A percentile compares a stretch with the other conserved stretches of the same genome.
Conservation (phyloP, 1,284 basidiomycete species). For the Ganoderma sinense region DNA sequence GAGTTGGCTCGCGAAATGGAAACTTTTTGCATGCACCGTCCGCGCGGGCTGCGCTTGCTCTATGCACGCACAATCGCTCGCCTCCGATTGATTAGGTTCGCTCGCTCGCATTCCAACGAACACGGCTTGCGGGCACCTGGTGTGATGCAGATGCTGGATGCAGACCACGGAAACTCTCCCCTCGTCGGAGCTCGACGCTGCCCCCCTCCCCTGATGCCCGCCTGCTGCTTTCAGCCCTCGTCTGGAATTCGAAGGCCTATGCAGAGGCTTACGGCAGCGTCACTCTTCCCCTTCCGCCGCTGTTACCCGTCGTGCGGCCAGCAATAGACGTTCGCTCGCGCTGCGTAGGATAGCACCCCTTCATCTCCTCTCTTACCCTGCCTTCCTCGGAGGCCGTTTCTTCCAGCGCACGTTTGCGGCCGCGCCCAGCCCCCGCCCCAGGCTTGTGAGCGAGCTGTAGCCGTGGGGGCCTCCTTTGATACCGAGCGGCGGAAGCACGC, state of each 20-base stretch:
- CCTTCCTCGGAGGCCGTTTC: background rate
- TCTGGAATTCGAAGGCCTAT: conserved; percentile 9
- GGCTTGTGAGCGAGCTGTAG: background rate
- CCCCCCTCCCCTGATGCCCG: conserved; percentile 11
- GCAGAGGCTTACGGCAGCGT: conserved; percentile 15
- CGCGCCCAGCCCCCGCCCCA: background rate
- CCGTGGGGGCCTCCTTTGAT: background rate
- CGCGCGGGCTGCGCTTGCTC: conserved; percentile 1
- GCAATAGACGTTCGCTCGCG: background rate
- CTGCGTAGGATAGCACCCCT: background rate
- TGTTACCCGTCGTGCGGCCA: background rate
- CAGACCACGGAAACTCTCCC: background rate
- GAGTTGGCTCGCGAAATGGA: background rate
- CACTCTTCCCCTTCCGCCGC: background rate
- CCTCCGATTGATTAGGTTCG: background rate
- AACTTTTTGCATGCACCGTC: background rate
- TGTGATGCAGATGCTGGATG: background rate
- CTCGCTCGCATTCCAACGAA: background rate
- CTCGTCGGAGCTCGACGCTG: conserved; percentile 6
- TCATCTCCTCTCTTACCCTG: conserved; percentile 4
- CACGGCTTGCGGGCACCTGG: background rate
- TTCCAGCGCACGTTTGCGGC: background rate
- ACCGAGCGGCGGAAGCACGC: background rate
- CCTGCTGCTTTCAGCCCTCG: conserved; percentile 9
- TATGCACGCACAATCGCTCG: background rate